Evolutionary conservation across 495 filamentous ascomycete species (phyloP).

Genomic region (Tuber borchii): DNA sequence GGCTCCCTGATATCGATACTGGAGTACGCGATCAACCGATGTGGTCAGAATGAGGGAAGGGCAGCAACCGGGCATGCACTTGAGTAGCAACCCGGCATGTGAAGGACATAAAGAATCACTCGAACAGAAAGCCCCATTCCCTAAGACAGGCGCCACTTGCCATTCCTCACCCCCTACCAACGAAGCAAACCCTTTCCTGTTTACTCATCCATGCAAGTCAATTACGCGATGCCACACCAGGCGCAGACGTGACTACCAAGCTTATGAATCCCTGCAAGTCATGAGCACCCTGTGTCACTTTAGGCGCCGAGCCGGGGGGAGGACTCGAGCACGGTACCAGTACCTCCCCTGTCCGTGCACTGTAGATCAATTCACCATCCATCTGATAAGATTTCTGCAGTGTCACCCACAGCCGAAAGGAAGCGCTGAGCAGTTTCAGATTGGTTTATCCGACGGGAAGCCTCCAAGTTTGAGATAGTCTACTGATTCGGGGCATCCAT

Average conservation of each 20-base stretch:
- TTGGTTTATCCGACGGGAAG: not conserved
- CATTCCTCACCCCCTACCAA: not conserved
- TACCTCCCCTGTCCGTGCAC: not conserved
- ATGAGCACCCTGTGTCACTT: not conserved
- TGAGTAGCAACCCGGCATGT: not conserved
- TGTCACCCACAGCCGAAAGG: not conserved
- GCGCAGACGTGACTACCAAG: not conserved
- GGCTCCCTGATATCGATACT: not conserved
- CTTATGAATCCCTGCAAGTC: not conserved
- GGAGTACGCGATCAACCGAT: not conserved
- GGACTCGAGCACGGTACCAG: no score
- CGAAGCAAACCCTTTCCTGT: not conserved
- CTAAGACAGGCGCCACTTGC: not conserved
- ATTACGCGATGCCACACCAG: not conserved
- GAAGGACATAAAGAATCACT: not conserved
- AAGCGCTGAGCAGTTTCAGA: not conserved
- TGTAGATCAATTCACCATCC: not conserved
- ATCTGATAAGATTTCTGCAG: slow-evolving; percentile 2
- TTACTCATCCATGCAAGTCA: not conserved
- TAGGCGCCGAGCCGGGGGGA: not conserved
- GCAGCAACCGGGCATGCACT: no score
- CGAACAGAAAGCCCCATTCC: not conserved
- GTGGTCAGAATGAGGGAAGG: not conserved
- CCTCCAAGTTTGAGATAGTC: no score
- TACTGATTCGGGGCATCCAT: not conserved